Evolutionary conservation across 441 rosid species (phyloP), one percentile per base, ranked within the genome.

Genomic region (Omphalea diandra): DNA sequence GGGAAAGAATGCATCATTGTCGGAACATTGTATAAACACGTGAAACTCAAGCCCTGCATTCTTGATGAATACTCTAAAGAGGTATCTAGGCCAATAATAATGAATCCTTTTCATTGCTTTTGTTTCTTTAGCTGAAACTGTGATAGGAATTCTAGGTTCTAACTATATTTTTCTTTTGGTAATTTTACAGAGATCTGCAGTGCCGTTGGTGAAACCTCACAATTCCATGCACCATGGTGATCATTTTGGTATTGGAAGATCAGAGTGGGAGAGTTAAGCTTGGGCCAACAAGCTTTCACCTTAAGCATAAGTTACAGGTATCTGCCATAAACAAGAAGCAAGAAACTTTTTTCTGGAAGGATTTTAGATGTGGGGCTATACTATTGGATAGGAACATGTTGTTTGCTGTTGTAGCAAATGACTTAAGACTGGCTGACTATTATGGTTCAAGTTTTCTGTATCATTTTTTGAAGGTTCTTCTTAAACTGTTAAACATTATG

Each of bases 31-130:
- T 94, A 83, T 85, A 94, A 94, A 83, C 89, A 92, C 69, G 93
- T 95, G 99, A 88, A 93, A 81, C 98, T 95, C 70, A 95, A 95
- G 73, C 97, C 98, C 75, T 86, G 88, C 58, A 84, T 95, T 76
- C 98, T 95, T 70, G 97, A 93, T 76, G 99, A 93, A 82, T 95
- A 95, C 75, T 88, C 99, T 41, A 95, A 89, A 83, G 93, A 93
- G 96, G 98, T 92, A 76, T 49, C 52, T 43, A 46, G 72, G 68
- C 67, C 17, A 18, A 65, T 10, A 32, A 59, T 52, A 63, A 18
- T 41, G 35, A 36, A 35, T 65, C 70, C 24, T 24, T 57, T 53
- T 40, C 46, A 33, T 66, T 53, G 8, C n/a, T 65, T 50, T 20
- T 8, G 3, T 36, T 68, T 69, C 73, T 55, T n/a, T 72, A 29